phyloP scores from a whole-genome alignment of 176 grass and related monocot species.

The Carex parvula region DNA sequence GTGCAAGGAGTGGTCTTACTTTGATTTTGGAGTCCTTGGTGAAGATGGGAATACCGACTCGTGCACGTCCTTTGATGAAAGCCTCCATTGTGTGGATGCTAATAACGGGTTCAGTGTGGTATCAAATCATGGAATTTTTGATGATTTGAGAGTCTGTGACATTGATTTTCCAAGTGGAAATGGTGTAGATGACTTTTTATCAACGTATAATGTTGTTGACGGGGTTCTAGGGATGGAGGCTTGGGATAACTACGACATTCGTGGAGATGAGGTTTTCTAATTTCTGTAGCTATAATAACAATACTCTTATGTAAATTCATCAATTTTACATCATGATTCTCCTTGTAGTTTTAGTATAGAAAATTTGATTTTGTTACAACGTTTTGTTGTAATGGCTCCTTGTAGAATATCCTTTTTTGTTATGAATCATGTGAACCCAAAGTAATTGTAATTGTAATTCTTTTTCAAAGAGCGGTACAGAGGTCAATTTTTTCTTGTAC shows the following conservation, averaged over 20 bases:
- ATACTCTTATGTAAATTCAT: conserved; percentile 14
- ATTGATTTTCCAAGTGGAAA: conserved; percentile 24
- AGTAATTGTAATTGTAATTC: conserved; percentile 15
- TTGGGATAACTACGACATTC: conserved; percentile 16
- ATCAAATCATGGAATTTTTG: conserved; percentile 35
- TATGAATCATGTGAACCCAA: not conserved
- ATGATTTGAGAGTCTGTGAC: conserved; percentile 32
- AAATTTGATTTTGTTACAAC: conserved; percentile 17
- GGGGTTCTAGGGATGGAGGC: conserved; percentile 32
- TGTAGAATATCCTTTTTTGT: not conserved
- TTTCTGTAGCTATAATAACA: conserved; percentile 5
- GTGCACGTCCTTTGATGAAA: conserved; percentile 27
- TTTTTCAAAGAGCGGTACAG: not conserved
- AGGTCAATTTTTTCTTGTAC: not conserved
- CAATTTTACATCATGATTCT: conserved; percentile 9
- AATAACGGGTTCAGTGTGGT: conserved; percentile 11
- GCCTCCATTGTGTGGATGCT: conserved; percentile 5
- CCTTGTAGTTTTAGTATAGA: conserved; percentile 6
- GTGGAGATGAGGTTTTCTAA: not conserved
- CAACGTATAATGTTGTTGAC: conserved; percentile 30
- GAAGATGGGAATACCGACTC: conserved; percentile 31
- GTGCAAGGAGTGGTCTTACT: conserved; percentile 2
- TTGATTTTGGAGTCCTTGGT: not conserved
- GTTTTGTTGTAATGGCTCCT: not conserved
- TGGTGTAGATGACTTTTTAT: conserved; percentile 32